Evolutionary conservation across 768 basidiomycete genomes (phyloP).

Genomic region (Lactarius hatsudake): DNA sequence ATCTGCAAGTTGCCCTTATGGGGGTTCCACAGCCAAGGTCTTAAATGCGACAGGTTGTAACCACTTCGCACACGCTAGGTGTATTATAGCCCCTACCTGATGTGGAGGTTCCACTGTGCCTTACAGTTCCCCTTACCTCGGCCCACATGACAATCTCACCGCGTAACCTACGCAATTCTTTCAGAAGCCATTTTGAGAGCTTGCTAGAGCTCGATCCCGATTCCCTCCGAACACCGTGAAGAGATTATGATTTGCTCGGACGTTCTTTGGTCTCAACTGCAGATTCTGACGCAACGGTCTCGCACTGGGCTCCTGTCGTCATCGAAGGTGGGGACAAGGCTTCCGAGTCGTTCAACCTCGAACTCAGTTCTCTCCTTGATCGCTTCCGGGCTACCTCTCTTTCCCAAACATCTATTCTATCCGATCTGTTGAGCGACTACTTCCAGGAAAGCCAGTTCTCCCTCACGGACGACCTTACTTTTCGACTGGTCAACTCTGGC

Average conservation of each 20-base stretch:
- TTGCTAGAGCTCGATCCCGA: conserved; percentile 44
- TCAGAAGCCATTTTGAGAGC: conserved; percentile 49
- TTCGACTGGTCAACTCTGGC: conserved; percentile 67
- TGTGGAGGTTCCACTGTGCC: conserved; percentile 40
- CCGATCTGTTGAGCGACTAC: conserved; percentile 51
- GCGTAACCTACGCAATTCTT: conserved; percentile 53
- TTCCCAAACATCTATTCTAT: conserved; percentile 43
- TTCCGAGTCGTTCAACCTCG: conserved; percentile 14
- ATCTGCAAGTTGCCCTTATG: conserved; percentile 69
- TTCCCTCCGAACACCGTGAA: conserved; percentile 54
- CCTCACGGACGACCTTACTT: conserved; percentile 47
- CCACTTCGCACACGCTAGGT: conserved; percentile 57
- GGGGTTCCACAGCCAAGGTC: conserved; percentile 62
- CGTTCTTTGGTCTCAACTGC: conserved; percentile 63
- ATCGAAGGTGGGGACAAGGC: conserved; percentile 34
- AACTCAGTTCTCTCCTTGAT: conserved; percentile 39
- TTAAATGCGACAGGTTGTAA: conserved; percentile 62
- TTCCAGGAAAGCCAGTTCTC: conserved; percentile 47
- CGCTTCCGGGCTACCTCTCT: conserved; percentile 54
- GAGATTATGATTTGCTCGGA: conserved; percentile 62
- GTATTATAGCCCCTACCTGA: conserved; percentile 36
- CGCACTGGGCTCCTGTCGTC: conserved; percentile 61
- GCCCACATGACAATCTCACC: conserved; percentile 51
- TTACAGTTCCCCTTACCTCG: conserved; percentile 39
- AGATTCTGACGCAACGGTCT: conserved; percentile 67